Conservation (phyloP, 768 basidiomycete species). For the Clitopilus hobsonii region DNA sequence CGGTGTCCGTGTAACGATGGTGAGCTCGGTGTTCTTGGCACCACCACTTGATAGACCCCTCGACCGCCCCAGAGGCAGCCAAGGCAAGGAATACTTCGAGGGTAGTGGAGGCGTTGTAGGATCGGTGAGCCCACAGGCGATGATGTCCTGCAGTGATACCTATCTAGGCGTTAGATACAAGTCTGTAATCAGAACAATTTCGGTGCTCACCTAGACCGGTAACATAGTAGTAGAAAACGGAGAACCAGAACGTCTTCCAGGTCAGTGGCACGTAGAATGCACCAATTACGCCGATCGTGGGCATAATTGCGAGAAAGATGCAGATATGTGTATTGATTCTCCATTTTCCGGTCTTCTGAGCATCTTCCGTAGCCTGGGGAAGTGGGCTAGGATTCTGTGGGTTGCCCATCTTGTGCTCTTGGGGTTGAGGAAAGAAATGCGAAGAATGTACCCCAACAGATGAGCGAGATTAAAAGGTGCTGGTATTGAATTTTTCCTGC, state of each 20-base stretch:
- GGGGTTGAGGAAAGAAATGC: no score
- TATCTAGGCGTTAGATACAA: conserved; percentile 15
- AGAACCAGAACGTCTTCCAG: conserved; percentile 66
- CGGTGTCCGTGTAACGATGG: conserved; percentile 95
- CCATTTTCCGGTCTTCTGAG: no score
- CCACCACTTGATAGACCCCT: conserved; percentile 99
- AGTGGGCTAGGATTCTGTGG: no score
- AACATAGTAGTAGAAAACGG: conserved; percentile 34
- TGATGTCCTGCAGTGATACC: conserved; percentile 95
- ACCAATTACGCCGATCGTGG: conserved; percentile 70
- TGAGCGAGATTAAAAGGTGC: no score
- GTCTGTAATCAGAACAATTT: background rate
- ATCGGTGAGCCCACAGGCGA: conserved; percentile 93
- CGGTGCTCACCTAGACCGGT: conserved; percentile 64
- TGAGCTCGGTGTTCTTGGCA: conserved; percentile 95
- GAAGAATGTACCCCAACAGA: no score
- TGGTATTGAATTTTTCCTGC: no score
- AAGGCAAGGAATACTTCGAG: conserved; percentile 83
- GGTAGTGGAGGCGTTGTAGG: conserved; percentile 86
- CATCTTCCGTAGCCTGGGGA: no score
- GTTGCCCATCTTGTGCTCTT: no score
- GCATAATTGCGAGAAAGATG: conserved; percentile 67
- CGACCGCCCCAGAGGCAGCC: conserved; percentile 86
- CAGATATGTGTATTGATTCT: conserved; percentile 72
- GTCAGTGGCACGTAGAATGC: conserved; percentile 58